These are phyloP conservation scores for Metarhizium rileyi DNA, from an alignment of 2,329 filamentous ascomycete genomes.

Conservation along the genomic window DNA sequence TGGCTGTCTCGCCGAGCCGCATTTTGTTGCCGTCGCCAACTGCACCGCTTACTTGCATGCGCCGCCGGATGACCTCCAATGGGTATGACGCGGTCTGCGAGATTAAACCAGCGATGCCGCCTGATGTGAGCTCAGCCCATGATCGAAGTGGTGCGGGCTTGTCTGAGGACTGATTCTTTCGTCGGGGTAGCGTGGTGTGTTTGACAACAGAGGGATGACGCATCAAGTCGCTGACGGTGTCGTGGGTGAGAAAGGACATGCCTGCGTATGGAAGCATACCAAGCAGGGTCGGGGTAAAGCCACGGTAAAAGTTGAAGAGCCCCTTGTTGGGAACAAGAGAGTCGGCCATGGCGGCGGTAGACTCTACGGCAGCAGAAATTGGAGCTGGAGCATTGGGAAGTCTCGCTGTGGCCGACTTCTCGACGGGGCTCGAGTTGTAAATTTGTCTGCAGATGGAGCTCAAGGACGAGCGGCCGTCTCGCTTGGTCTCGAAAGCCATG, in stretches of 20 bases:
- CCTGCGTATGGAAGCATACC: constrained; percentile 97
- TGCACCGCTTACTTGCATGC: constrained; percentile 94
- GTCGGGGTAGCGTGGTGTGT: constrained; percentile 66
- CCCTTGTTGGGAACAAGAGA: constrained; percentile 52
- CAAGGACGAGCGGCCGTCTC: constrained; percentile 58
- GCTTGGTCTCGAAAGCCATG: constrained; percentile 86
- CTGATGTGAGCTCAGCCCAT: constrained; percentile 78
- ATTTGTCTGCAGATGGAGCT: constrained; percentile 75
- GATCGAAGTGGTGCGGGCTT: constrained; percentile 67
- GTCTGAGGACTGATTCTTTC: constrained; percentile 39
- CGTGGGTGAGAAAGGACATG: constrained; percentile 90
- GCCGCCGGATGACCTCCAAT: constrained; percentile 78
- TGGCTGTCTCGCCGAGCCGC: constrained; percentile 68
- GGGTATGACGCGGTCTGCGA: constrained; percentile 92
- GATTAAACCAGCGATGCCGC: constrained; percentile 77
- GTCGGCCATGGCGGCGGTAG: constrained; percentile 30
- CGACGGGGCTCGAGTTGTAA: constrained; percentile 61
- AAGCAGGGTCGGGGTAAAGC: constrained; percentile 79
- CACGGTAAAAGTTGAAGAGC: constrained; percentile 85
- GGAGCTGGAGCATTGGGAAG: constrained; percentile 17
- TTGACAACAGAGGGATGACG: constrained; percentile 56
- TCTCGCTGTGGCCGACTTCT: constrained; percentile 20
- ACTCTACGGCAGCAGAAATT: constrained; percentile 28
- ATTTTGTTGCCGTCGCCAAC: constrained; percentile 81
- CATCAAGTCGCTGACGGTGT: constrained; percentile 77